Evolutionary conservation across 495 filamentous ascomycete genomes (phyloP), one percentile per base, ranked within the genome.

Genomic region (Baudoinia panamericana): DNA sequence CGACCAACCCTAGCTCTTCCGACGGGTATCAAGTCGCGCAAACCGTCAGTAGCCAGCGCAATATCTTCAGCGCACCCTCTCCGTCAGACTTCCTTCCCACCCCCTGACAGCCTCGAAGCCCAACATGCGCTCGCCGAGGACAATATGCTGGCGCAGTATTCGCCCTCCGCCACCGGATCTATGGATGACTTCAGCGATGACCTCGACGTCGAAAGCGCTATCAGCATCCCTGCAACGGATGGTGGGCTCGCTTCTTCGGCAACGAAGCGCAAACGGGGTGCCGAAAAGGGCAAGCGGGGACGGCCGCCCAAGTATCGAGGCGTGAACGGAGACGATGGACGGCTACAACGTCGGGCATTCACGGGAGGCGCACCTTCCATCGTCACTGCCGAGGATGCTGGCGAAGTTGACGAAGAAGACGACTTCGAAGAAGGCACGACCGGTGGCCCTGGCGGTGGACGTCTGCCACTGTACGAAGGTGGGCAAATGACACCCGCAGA

Each of bases 51-150:
- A 32, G 61, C 61, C 23, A 51, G 51, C 43, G 71, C 73, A 8
- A 64, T 59, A 24, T 41, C 49, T 24, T 73, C 75, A 13, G 66
- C 69, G 6, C 84, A 92, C 56, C 82, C 82, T 8, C 78, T 94
- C 15, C 81, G 86, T 21, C 84, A 93, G 53, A 90, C 86, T 34
- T 88, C 86, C 0, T 93, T 92, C 59, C 80, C 84, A 0, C 81
- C 73, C 3, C 3, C 46, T 8, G 42, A 46, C 27, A 46, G 37
- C 23, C 48, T 46, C 38, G 48, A 46, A 43, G 43, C 42, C 18
- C 43, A 51, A 29, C 43, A 51, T 25, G 58, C 55, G 19, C 55
- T 69, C 23, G 59, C 66, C 32, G 55, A 50, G 4, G 57, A 58
- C 36, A 58, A 50, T 13, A 58, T 57, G 6, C 15, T 32, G 0